Conservation (phyloP, 805 yeast genomes). For the Kluyveromyces starmeri region DNA sequence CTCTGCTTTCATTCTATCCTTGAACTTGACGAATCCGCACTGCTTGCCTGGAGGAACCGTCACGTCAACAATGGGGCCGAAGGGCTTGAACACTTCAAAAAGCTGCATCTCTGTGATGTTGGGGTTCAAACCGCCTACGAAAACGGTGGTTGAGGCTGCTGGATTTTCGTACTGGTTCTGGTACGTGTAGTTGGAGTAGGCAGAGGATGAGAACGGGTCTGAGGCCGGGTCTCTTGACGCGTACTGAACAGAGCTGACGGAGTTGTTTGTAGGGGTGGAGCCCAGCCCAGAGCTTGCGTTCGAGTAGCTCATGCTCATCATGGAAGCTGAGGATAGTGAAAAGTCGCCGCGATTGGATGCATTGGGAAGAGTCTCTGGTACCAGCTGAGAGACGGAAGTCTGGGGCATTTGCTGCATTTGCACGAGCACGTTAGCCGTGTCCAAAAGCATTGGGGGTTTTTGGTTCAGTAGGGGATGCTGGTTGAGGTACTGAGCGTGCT, state of each 20-base stretch:
- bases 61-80: constrained; percentile 60
- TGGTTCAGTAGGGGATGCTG: constrained; percentile 6
- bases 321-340: not conserved
- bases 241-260: not conserved
- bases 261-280: constrained; percentile 1
- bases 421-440: constrained; percentile 9
- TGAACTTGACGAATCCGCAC: constrained; percentile 68
- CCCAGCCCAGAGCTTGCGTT: not conserved
- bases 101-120: constrained; percentile 50
- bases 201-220: not conserved
- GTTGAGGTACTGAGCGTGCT: constrained; percentile 6
- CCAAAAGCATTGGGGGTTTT: constrained; percentile 7
- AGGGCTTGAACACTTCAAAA: constrained; percentile 55
- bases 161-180: not conserved
- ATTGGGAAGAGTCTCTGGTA: not conserved
- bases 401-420: constrained; percentile 6
- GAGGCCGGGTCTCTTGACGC: too few relatives aligned
- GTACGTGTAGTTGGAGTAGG: not conserved
- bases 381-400: not conserved
- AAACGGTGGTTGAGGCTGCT: constrained; percentile 46
- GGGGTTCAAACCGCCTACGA: constrained; percentile 66
- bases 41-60: constrained; percentile 74
- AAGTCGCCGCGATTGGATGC: not conserved
- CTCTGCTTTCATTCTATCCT: constrained; percentile 63
- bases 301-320: not conserved